Base-by-base conservation (phyloP, 331 rosid genomes). In the Acacia pycnantha region DNA sequence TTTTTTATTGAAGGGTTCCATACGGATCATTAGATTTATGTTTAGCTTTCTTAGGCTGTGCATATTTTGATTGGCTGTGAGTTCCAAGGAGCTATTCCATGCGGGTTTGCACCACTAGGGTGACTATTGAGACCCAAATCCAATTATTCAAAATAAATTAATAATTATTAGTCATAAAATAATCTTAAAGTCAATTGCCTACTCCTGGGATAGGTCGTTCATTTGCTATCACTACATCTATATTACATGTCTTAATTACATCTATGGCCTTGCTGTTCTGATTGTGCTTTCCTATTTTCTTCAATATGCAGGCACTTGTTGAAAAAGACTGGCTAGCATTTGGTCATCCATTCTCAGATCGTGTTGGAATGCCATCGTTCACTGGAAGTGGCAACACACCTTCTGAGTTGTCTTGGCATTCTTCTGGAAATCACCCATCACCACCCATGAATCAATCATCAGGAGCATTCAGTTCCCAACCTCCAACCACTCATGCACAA, bases 271-370 rank as follows among this genome's bases (percentile, higher is more conserved):
- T 66, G 84, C 40, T 43, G 21, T 77, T 46, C 54, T 13, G 37
- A 48, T 29, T 31, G 18, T 31, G 53, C 22, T 65, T 8, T 31
- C 14, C 40, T 41, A 61, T 73, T 6, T 74, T 37, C 81, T 46
- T 35, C 73, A 69, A 78, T 19, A 68, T 82, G 21, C 64, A 91
- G 95, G 95, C 93, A 73, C 90, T 91, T 70, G 58, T 91, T 62
- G 95, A 91, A 86, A 91, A 91, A 80, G 95, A 91, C 78, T 91
- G 93, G 95, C 86, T 91, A 64, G 93, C 93, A 71, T 91, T 91
- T 82, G 95, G 95, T 73, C 95, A 89, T 83, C 93, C 95, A 66
- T 89, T 88, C 77, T 86, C 95, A 29, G 95, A 91, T 85, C 89
- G 93, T 11, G 74, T 85, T 66, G 87, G 91, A 73, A 77, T 83